Evolutionary conservation across 352 stramenopile genomes (phyloP), one percentile per base, ranked within the genome.

Genomic region (Phytopythium montanum): DNA sequence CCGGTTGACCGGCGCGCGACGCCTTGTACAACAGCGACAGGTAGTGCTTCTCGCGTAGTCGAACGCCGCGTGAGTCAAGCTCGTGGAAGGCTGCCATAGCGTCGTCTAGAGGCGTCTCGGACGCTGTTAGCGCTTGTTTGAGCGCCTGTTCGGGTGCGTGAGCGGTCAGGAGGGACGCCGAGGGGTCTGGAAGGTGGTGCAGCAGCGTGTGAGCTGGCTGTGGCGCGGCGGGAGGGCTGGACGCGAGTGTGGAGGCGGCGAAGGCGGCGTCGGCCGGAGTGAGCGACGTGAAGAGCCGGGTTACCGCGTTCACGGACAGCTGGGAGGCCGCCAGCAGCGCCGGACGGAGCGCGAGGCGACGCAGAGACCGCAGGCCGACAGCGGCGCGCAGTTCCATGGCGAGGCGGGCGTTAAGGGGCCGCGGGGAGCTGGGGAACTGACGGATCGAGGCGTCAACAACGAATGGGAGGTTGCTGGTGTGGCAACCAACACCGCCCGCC

Each of bases 11-110:
- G 57, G 79, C 78, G 16, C 72, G 59, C 29, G 61, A 77, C 10
- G 81, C 78, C 49, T 90, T 90, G 66, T 86, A 82, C 42, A 88
- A 53, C n/a, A 90, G 65, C 56, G 74, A 75, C 21, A 85, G 59
- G 62, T 82, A 88, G 38, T 76, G 49, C 59, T 62, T 60, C 58
- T 84, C 73, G 1, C 56, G 31, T n/a, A 87, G 56, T 44, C 52
- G 68, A 8, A 65, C 2, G 6, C 52, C 38, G 16, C 64, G 65
- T 0, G 38, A 46, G 10, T 59, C 59, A 7, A 71, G 54, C 10
- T 67, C 48, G 18, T 69, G 64, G 54, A 87, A 85, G 19, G 73
- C 65, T 10, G 65, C 44, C 5, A 87, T 52, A 16, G 77, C 69
- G 23, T 45, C 50, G 0, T 56, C 31, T 34, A 81, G 80, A 23